Evolutionary conservation across 2,329 filamentous ascomycete species (phyloP), one percentile per base, ranked within the genome.

Genomic region (Ophiocordyceps australis): DNA sequence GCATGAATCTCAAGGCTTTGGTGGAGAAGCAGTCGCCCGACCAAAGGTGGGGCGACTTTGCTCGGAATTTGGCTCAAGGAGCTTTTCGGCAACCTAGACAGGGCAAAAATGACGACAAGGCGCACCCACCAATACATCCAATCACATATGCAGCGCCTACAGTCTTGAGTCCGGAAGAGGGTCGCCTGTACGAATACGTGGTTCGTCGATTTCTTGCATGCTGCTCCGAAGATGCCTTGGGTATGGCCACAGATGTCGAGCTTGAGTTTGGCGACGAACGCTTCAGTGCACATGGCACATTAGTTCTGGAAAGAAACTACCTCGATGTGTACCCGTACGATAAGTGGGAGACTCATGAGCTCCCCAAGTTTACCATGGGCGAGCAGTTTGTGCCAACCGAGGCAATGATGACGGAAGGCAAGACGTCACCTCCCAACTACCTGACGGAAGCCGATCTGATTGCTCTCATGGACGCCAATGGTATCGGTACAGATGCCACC

Each of bases 301-400:
- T 77, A 7, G 89, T 98, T 4, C 51, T 91, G 5, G 78, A 86
- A 44, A 67, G 77, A 28, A 98, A 98, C 40, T 98, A 93, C 39
- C 67, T 98, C 4, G 83, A 95, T 26, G 82, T 98, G 1, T 98
- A 92, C 42, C 69, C 83, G 4, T 98, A 95, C 50, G 86, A 98
- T 32, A 92, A 82, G 38, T 98, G 89, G 89, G 83, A 80, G 24
- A 86, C 76, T 32, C 72, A 76, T 26, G 68, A 83, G 38, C 59
- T 98, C 14, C 89, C 89, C 0, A 64, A 64, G 12, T 94, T 92
- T 39, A 68, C 63, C 1, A 55, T 76, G 22, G 82, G 80, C 3
- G 89, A 98, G 48, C 59, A 55, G 1, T 92, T 98, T 36, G 74
- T 82, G 45, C 89, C 89, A 0, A 80, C 74, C 2, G 85, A 94